Base-by-base conservation (phyloP, 2,329 filamentous ascomycete species). In the Aspergillus sp. region DNA sequence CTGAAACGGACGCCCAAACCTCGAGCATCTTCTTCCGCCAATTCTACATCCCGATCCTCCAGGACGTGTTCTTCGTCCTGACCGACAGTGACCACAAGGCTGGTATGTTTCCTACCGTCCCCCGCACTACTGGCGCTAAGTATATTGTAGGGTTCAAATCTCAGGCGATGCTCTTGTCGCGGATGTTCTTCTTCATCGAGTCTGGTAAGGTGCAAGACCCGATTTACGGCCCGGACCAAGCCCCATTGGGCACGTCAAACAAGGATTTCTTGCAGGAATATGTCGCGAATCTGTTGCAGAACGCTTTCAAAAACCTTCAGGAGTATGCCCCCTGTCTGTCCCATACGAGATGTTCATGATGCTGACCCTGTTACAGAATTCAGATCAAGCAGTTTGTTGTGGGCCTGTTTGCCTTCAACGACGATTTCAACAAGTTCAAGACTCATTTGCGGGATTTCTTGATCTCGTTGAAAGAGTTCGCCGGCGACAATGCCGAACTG, bases 61-160 rank as follows among this genome's bases (percentile, higher is more conserved):
- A 99, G 73, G 94, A 99, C 65, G 91, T 99, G 13, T 95, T 99
- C 81, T 99, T 96, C 66, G 94, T 99, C 40, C 82, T 99, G 47
- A 97, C 94, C 0, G 94, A 99, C 68, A 93, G 88, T 55, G 94
- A 99, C 65, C 94, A 99, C 81, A 99, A 99, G 79, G 94, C 94
- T 55, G 94, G 76, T 77, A 65, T 50, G 73, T 68, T 42, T 26
- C 44, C 36, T 22, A 22, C 22, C 16, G 11, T 10, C 13, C 16
- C 7, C 17, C n/a, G 36, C 8, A 14, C 9, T 13, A 20, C 22
- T 32, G 9, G 41, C 53, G 35, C 47, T 55, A 17, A 53, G 49
- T 33, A 35, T 14, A 36, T 50, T 49, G 43, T 51, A 79, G 77
- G 94, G 1, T 99, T 99, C 80, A 99, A 99, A 80, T 94, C 92